Evolutionary conservation across 192 early-diverging fungal genomes (phyloP).

Genomic region (Umbelopsis isabellina): DNA sequence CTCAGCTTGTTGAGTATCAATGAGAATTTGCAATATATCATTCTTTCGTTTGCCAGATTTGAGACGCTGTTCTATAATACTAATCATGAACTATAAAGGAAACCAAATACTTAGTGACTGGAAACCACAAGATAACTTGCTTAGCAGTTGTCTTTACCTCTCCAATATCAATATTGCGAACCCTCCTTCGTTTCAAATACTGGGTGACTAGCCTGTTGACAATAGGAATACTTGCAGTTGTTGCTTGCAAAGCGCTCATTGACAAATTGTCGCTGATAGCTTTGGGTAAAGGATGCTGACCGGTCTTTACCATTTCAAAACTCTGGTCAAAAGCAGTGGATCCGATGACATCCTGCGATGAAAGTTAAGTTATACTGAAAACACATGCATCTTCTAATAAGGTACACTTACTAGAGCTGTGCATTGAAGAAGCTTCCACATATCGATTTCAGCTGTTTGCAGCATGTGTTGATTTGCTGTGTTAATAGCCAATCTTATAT

Average conservation of each 20-base stretch:
- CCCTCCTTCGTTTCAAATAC: no score
- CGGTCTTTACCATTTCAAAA: constrained; percentile 52
- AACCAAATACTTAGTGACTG: not conserved
- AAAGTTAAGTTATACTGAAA: no score
- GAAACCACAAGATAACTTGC: no score
- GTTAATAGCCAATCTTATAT: constrained; percentile 36
- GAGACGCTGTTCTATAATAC: constrained; percentile 25
- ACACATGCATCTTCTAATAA: not conserved
- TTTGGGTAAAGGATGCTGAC: constrained; percentile 42
- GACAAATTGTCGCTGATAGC: constrained; percentile 24
- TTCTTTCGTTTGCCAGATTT: constrained; percentile 23
- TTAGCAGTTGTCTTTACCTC: no score
- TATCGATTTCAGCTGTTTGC: constrained; percentile 33
- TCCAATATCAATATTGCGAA: no score
- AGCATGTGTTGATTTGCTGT: constrained; percentile 24
- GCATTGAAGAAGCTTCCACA: constrained; percentile 37
- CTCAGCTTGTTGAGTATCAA: constrained; percentile 44
- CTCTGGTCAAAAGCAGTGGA: constrained; percentile 52
- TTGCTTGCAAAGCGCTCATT: no score
- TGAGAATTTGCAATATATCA: constrained; percentile 52
- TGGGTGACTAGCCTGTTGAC: no score
- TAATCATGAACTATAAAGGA: constrained; percentile 27
- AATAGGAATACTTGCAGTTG: no score
- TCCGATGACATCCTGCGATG: constrained; percentile 49
- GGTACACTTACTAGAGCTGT: constrained; percentile 33